Evolutionary conservation across 2,329 filamentous ascomycete genomes (phyloP).

Genomic region (Phialophora macrospora): DNA sequence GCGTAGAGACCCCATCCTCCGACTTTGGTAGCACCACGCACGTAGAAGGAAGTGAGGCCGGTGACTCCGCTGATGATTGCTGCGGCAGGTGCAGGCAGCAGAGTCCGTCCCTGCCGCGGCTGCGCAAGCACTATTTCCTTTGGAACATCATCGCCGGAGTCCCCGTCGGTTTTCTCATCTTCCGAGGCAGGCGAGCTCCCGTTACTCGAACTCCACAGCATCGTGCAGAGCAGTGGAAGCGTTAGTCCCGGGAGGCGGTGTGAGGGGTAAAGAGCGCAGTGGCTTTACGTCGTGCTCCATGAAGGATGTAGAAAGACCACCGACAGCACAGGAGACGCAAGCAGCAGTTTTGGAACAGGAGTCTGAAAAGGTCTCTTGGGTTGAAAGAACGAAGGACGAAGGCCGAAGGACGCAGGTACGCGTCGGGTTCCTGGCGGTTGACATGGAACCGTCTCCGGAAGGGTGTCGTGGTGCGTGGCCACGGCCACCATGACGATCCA

Average conservation of each 20-base stretch:
- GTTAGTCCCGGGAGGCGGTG: constrained; percentile 17
- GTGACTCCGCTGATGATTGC: constrained; percentile 52
- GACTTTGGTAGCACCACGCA: constrained; percentile 52
- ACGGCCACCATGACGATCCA: constrained; percentile 3
- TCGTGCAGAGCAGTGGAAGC: constrained; percentile 14
- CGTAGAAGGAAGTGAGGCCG: constrained; percentile 52
- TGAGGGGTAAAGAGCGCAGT: constrained; percentile 16
- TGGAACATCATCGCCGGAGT: constrained; percentile 17
- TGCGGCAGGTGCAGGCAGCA: constrained; percentile 52
- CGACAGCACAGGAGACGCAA: neutral
- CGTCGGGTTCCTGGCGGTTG: constrained; percentile 32
- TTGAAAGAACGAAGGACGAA: constrained; percentile 26
- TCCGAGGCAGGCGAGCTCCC: constrained; percentile 21
- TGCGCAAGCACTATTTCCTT: constrained; percentile 26
- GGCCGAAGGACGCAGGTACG: constrained; percentile 35
- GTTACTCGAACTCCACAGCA: constrained; percentile 28
- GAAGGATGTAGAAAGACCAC: constrained; percentile 19
- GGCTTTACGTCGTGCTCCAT: constrained; percentile 31
- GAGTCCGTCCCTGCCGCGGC: constrained; percentile 40
- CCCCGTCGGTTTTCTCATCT: constrained; percentile 17
- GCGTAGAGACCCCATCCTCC: constrained; percentile 52
- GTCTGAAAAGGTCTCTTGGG: constrained; percentile 17
- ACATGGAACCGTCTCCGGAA: neutral
- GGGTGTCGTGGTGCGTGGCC: neutral
- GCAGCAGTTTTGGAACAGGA: neutral